Percentiles rank a stretch among this genome's conserved stretches.
phyloP scores from a whole-genome alignment of 1,284 basidiomycete species.

The Heterobasidion irregulare region DNA sequence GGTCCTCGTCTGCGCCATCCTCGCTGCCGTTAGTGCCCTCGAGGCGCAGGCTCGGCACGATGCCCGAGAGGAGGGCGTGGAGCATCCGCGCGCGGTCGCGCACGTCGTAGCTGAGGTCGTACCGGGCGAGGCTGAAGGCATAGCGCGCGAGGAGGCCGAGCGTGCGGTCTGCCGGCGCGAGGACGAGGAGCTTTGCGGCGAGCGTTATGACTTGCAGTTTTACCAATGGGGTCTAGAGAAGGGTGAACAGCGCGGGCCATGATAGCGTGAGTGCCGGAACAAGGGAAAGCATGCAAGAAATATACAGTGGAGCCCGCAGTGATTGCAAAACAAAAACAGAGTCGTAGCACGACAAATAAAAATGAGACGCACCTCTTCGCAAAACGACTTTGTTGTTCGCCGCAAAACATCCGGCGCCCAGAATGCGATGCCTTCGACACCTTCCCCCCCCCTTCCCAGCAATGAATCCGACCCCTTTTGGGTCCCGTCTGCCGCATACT shows the following conservation, averaged over 20 bases:
- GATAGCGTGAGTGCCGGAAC: too few species aligned
- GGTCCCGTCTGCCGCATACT: slow-evolving; percentile 44
- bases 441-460: neutral
- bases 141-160: slow-evolving; percentile 57
- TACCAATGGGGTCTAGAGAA: slow-evolving; percentile 46
- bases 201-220: slow-evolving; percentile 81
- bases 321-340: too few species aligned
- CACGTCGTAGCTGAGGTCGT: slow-evolving; percentile 83
- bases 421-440: slow-evolving; percentile 38
- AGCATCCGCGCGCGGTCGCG: slow-evolving; percentile 83
- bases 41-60: slow-evolving; percentile 29
- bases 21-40: slow-evolving; percentile 25
- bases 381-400: slow-evolving; percentile 67
- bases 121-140: slow-evolving; percentile 78
- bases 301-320: too few species aligned
- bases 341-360: neutral
- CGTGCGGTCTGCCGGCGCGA: slow-evolving; percentile 48
- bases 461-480: neutral
- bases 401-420: slow-evolving; percentile 87
- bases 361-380: slow-evolving; percentile 45
- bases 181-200: slow-evolving; percentile 73
- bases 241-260: too few species aligned
- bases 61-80: slow-evolving; percentile 57
- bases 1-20: neutral
- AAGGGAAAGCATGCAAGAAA: too few species aligned